Base-by-base conservation (phyloP, 1,139 yeast genomes). In the Kodamaea arcana region DNA sequence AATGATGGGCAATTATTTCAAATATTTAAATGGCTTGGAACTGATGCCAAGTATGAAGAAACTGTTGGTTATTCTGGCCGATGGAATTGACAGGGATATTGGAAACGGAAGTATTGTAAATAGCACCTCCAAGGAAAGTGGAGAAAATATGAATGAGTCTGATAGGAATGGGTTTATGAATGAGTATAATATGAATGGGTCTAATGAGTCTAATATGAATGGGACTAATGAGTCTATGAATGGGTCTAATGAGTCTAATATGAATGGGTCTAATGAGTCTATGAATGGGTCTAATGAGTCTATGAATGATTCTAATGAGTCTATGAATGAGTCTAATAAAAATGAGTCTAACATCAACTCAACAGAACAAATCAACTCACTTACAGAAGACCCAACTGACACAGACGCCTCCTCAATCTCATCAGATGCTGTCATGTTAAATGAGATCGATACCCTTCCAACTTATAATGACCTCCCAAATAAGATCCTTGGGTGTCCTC, bases 1-100 rank as follows among this genome's bases (percentile, higher is more conserved):
- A 34, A 85, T 86, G 94, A 82, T 86, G 70, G 83, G 84, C 7
- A 78, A 78, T 40, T 80, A 77, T 50, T 69, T 73, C 45, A 72
- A 72, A 43, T 70, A 68, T 41, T 58, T 69, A 3, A 20, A 21
- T 23, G 18, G 17, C 20, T 20, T 20, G 25, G 15, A 15, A 9
- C n/a, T 4, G 40, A 22, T 36, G 44, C 17, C 50, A 47, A 9
- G 39, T 4, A 43, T 52, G 37, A 49, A 42, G 29, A 41, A 43
- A 15, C 55, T 51, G 23, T 41, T 37, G 21, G 43, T 58, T 40
- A 49, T 52, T 9, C 36, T 54, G 45, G 9, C 22, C 9, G 22
- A 18, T 6, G 41, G 41, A 6, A n/a, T n/a, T n/a, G n/a, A n/a
- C n/a, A n/a, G n/a, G n/a, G n/a, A n/a, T n/a, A n/a, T n/a, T n/a